These are phyloP conservation scores for Mycena citricolor DNA, from an alignment of 1,284 basidiomycete species.

Conservation along the genomic window DNA sequence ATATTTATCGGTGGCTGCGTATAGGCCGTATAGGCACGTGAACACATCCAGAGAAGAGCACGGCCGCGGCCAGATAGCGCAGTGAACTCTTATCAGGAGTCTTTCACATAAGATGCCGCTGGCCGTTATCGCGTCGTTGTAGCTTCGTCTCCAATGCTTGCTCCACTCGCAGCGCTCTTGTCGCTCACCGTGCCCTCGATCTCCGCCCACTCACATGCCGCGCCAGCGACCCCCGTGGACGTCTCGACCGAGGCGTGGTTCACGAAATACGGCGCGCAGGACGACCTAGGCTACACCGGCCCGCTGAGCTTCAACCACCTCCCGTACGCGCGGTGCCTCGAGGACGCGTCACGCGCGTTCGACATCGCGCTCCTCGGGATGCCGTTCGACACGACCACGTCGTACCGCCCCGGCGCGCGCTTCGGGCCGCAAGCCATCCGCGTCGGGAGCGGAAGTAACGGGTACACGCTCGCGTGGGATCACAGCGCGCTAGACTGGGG, in stretches of 20 bases:
- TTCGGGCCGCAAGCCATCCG: conserved; percentile 68
- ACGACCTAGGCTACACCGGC: conserved; percentile 34
- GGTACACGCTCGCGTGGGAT: conserved; percentile 53
- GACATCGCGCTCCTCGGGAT: conserved; percentile 66
- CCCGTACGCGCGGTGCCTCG: conserved; percentile 53
- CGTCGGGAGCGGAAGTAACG: conserved; percentile 52
- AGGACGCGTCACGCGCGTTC: conserved; percentile 44
- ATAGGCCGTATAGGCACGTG: too few relatives aligned
- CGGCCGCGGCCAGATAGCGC: too few relatives aligned
- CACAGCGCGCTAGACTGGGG: conserved; percentile 47
- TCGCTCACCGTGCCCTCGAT: too few relatives aligned
- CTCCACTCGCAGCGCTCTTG: too few relatives aligned
- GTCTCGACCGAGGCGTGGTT: conserved; percentile 26
- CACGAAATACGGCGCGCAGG: conserved; percentile 30
- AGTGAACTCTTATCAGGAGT: too few relatives aligned
- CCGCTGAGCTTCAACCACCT: conserved; percentile 60
- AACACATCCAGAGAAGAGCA: too few relatives aligned
- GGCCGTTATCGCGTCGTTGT: too few relatives aligned
- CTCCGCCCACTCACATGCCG: too few relatives aligned
- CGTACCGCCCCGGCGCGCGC: conserved; percentile 51
- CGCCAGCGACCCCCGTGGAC: too few relatives aligned
- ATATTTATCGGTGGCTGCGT: too few relatives aligned
- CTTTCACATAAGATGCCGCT: too few relatives aligned
- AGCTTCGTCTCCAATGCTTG: too few relatives aligned
- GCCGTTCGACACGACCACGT: conserved; percentile 65